A percentile compares a stretch with the other conserved stretches of the same genome.
These are phyloP conservation scores for Patellaria atrata DNA, from an alignment of 495 filamentous ascomycete genomes.

Conservation along the genomic window DNA sequence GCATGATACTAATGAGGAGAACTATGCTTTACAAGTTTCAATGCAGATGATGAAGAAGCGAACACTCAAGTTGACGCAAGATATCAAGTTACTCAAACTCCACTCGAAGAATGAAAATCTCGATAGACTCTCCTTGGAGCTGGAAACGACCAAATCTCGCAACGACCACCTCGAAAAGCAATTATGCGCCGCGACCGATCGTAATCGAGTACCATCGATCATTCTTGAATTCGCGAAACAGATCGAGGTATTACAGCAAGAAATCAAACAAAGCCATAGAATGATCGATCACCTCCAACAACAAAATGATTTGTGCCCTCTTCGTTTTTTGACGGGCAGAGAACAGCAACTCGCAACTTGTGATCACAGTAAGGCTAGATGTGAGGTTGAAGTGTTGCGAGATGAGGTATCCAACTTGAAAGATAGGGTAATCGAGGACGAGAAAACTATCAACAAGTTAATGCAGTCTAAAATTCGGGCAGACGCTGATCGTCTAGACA, in stretches of 20 bases:
- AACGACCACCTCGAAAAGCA: background rate
- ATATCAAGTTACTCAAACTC: background rate
- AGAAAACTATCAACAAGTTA: background rate
- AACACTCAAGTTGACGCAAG: slow-evolving; percentile 8
- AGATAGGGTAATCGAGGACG: background rate
- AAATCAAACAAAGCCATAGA: slow-evolving; percentile 14
- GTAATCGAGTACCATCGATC: background rate
- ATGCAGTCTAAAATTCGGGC: background rate
- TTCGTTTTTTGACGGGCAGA: too few species aligned
- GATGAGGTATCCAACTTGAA: background rate
- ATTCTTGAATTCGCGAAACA: slow-evolving; percentile 3
- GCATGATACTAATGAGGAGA: slow-evolving; percentile 10
- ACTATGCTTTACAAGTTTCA: slow-evolving; percentile 3
- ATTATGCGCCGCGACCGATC: background rate
- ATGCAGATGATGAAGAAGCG: slow-evolving; percentile 6
- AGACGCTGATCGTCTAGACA: slow-evolving; percentile 5
- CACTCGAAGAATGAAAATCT: background rate
- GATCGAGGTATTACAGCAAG: slow-evolving; percentile 17
- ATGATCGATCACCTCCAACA: slow-evolving; percentile 3
- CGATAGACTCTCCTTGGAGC: background rate
- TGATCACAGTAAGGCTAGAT: too few species aligned
- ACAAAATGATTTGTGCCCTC: slow-evolving; percentile 1
- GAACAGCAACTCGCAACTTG: too few species aligned
- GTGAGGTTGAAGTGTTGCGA: background rate
- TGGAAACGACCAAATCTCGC: background rate